phyloP scores from a whole-genome alignment of 2,329 filamentous ascomycete species.

The Davidsoniella neocaledoniae region DNA sequence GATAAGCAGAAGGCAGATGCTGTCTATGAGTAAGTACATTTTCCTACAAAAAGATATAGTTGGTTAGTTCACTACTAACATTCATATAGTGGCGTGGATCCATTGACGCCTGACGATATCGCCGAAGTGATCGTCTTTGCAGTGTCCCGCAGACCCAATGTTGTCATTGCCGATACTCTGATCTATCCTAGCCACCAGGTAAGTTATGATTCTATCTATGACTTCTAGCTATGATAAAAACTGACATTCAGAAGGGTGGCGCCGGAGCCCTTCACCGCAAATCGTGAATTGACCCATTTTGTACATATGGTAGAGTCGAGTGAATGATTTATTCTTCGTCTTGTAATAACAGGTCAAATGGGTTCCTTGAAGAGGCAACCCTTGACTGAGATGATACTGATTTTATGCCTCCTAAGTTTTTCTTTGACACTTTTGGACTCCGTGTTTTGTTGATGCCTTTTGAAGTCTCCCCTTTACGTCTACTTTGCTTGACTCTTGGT shows the following conservation, averaged over 20 bases:
- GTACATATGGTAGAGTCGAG: not conserved
- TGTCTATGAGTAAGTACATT: conserved; percentile 54
- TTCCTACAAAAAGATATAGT: not conserved
- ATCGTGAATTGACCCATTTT: not conserved
- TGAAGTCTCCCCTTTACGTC: too few relatives aligned
- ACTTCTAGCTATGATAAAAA: not conserved
- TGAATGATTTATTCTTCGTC: not conserved
- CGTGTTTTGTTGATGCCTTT: not conserved
- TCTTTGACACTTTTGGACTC: not conserved
- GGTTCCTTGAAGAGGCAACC: not conserved
- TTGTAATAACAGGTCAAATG: not conserved
- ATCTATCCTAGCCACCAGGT: conserved; percentile 81
- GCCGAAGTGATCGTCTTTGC: conserved; percentile 81
- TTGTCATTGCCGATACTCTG: conserved; percentile 74
- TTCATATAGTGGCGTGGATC: conserved; percentile 48
- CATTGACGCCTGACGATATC: conserved; percentile 77
- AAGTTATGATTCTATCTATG: conserved; percentile 20
- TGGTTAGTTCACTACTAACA: not conserved
- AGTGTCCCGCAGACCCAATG: conserved; percentile 71
- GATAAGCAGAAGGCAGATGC: conserved; percentile 81
- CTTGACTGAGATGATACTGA: not conserved
- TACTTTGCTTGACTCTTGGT: not conserved
- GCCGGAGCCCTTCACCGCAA: conserved; percentile 20
- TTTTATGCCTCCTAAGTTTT: too few relatives aligned
- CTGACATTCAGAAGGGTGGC: conserved; percentile 16